Percentiles rank a stretch among this genome's conserved stretches.
Evolutionary conservation across 1,284 basidiomycete genomes (phyloP).

Genomic region (Hymenochaete sp.): DNA sequence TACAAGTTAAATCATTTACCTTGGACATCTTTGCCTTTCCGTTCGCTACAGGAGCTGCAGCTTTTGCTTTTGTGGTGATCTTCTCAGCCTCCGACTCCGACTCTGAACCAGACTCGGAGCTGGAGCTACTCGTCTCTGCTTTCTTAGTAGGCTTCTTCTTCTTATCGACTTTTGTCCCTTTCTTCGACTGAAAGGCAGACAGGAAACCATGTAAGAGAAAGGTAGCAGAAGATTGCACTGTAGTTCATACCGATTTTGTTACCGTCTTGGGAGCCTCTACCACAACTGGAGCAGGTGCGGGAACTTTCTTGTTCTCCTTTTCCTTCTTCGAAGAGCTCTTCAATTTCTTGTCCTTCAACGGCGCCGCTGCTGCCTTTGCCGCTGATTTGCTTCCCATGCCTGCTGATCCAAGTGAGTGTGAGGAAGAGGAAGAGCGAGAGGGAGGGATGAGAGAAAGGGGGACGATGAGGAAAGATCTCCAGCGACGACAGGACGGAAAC

Average conservation of each 20-base stretch:
- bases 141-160: conserved; percentile 17
- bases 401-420: background rate
- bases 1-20: background rate
- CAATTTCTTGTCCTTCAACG: too few species aligned
- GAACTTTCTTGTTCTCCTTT: too few species aligned
- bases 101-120: conserved; percentile 1
- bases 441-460: too few species aligned
- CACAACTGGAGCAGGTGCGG: background rate
- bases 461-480: too few species aligned
- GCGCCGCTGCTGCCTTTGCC: background rate
- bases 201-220: background rate
- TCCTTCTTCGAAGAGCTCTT: too few species aligned
- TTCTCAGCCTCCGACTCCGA: background rate
- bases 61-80: background rate
- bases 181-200: background rate
- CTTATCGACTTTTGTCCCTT: conserved; percentile 1
- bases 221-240: background rate
- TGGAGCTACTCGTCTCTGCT: conserved; percentile 14
- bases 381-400: background rate
- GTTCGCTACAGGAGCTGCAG: background rate
- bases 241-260: background rate
- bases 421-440: background rate
- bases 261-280: conserved; percentile 6
- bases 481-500: background rate
- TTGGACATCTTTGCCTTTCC: too few species aligned